These are phyloP conservation scores for Saccharomyces uvarum DNA, from an alignment of 1,139 yeast species.

Conservation along the genomic window DNA sequence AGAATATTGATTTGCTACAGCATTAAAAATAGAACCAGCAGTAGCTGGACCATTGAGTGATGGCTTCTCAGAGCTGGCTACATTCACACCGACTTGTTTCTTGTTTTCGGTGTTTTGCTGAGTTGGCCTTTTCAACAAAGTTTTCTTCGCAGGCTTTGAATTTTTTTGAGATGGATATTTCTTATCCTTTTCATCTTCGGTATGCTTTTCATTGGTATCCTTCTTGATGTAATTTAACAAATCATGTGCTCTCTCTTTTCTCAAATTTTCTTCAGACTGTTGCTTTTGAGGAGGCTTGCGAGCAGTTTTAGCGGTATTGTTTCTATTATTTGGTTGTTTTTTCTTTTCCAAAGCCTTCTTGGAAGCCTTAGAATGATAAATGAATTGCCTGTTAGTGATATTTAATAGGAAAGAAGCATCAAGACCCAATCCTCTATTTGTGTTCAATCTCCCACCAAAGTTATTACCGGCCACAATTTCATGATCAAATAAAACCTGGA, in stretches of 20 bases:
- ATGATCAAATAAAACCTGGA: slow-evolving; percentile 73
- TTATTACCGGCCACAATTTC: slow-evolving; percentile 78
- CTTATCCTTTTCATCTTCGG: slow-evolving; percentile 4
- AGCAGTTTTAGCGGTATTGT: slow-evolving; percentile 3
- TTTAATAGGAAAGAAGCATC: slow-evolving; percentile 80
- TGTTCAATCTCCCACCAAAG: slow-evolving; percentile 65
- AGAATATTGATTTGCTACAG: slow-evolving; percentile 27
- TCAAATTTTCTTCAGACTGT: slow-evolving; percentile 11
- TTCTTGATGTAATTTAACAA: slow-evolving; percentile 24
- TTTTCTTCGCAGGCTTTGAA: slow-evolving; percentile 8
- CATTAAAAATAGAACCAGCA: slow-evolving; percentile 25
- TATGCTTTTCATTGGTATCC: slow-evolving; percentile 11
- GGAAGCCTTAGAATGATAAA: slow-evolving; percentile 67
- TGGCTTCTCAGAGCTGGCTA: slow-evolving; percentile 20
- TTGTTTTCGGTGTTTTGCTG: not conserved
- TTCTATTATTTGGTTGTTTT: slow-evolving; percentile 7
- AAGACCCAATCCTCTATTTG: slow-evolving; percentile 77
- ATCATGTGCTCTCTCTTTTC: slow-evolving; percentile 25
- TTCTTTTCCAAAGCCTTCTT: slow-evolving; percentile 30
- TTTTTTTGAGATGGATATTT: not conserved
- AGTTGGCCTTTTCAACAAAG: slow-evolving; percentile 4
- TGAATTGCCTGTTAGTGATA: slow-evolving; percentile 62
- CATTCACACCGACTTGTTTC: slow-evolving; percentile 7
- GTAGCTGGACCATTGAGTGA: not conserved
- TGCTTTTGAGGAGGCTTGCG: slow-evolving; percentile 5